Conservation (phyloP, 2,329 filamentous ascomycete species). For the Madurella fahalii region DNA sequence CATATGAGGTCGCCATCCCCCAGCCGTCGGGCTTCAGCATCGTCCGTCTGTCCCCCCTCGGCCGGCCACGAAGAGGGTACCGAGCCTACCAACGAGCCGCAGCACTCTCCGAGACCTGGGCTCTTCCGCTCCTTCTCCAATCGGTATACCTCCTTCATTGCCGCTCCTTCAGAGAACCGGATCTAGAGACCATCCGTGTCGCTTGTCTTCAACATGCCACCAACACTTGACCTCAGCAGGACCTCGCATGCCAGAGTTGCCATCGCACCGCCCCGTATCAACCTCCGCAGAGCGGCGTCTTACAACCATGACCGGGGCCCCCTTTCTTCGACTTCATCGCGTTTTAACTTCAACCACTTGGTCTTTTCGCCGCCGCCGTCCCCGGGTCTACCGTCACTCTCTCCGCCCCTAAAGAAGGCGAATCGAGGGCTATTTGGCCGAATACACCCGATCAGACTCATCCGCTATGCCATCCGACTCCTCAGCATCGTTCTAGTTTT, state of each 20-base stretch:
- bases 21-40: neutral
- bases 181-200: neutral
- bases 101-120: constrained; percentile 1
- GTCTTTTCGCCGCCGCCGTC: constrained; percentile 65
- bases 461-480: constrained; percentile 54
- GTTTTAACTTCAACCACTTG: constrained; percentile 64
- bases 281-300: constrained; percentile 55
- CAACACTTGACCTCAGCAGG: constrained; percentile 43
- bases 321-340: constrained; percentile 56
- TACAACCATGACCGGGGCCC: constrained; percentile 54
- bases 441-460: constrained; percentile 50
- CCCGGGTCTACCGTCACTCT: constrained; percentile 64
- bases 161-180: constrained; percentile 5
- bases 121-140: constrained; percentile 2
- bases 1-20: constrained; percentile 2
- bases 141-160: constrained; percentile 5
- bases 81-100: neutral
- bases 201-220: constrained; percentile 37
- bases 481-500: constrained; percentile 38
- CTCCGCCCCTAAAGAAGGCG: constrained; percentile 62
- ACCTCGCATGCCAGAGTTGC: constrained; percentile 48
- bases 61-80: constrained; percentile 1
- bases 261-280: constrained; percentile 52
- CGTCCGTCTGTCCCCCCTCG: neutral
- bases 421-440: constrained; percentile 40